Conservation (phyloP, 2,329 filamentous ascomycete species). For the Alternaria arborescens region DNA sequence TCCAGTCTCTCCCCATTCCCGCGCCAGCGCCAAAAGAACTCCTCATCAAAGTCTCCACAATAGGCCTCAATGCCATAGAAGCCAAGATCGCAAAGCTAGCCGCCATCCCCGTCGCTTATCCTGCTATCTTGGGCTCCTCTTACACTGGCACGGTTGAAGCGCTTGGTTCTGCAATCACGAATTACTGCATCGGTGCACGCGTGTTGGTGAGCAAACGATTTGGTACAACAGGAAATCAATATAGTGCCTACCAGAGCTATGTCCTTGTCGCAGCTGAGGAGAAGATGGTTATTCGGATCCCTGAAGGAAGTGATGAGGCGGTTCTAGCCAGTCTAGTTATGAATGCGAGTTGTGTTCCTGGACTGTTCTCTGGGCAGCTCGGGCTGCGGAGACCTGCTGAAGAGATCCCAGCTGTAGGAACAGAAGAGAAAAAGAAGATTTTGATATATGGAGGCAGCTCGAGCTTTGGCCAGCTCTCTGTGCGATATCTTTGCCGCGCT, state of each 20-base stretch:
- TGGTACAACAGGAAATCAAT: neutral
- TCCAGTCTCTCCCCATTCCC: neutral
- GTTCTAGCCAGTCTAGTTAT: neutral
- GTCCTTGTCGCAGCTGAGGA: neutral
- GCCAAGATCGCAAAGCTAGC: neutral
- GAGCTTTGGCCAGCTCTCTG: neutral
- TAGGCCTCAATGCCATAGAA: neutral
- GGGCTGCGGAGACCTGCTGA: too few relatives aligned
- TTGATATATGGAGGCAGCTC: neutral
- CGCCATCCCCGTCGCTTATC: neutral
- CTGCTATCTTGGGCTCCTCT: neutral
- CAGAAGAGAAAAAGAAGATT: neutral
- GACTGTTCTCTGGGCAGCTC: neutral
- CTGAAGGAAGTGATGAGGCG: neutral
- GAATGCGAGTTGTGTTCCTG: neutral
- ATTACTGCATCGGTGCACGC: neutral
- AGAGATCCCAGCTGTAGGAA: too few relatives aligned
- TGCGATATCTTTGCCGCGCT: neutral
- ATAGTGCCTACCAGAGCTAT: neutral
- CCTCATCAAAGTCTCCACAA: neutral
- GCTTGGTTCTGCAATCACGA: neutral
- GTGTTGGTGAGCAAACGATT: neutral
- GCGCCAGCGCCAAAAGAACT: neutral
- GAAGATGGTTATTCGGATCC: neutral
- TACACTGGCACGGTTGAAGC: too few relatives aligned